These are phyloP conservation scores for Penicillium riverlandense DNA, from an alignment of 495 filamentous ascomycete species.

Conservation along the genomic window DNA sequence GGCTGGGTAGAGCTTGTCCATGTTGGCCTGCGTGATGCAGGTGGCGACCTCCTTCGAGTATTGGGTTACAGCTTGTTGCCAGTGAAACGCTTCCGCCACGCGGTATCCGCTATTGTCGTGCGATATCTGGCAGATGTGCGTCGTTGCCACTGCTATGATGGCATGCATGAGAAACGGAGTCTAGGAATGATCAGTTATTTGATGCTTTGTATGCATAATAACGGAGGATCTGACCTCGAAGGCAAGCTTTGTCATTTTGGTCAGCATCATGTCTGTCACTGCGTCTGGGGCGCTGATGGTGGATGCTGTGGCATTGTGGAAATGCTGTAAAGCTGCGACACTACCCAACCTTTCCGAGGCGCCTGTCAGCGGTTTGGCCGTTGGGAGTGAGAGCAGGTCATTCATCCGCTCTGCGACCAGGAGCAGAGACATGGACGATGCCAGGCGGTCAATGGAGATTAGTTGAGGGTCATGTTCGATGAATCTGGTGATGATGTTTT, in stretches of 20 bases:
- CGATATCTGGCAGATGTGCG: constrained; percentile 30
- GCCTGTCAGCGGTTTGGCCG: neutral
- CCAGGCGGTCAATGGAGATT: constrained; percentile 11
- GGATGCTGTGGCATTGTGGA: constrained; percentile 20
- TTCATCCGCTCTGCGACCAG: constrained; percentile 17
- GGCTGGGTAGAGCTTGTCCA: constrained; percentile 37
- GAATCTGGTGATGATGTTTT: constrained; percentile 13
- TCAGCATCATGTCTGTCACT: constrained; percentile 18
- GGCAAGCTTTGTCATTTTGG: constrained; percentile 28
- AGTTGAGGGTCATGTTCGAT: constrained; percentile 5
- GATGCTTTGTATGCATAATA: neutral
- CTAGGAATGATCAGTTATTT: constrained; percentile 17
- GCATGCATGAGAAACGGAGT: constrained; percentile 42
- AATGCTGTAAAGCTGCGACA: constrained; percentile 27
- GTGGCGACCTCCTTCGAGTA: constrained; percentile 25
- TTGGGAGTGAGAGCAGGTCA: constrained; percentile 7
- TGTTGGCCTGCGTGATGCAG: constrained; percentile 26
- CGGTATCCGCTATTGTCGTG: constrained; percentile 20
- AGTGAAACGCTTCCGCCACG: constrained; percentile 36
- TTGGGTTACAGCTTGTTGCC: constrained; percentile 32
- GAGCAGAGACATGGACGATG: constrained; percentile 18
- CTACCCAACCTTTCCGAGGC: neutral
- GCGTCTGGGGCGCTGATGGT: constrained; percentile 13
- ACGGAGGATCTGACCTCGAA: constrained; percentile 22
- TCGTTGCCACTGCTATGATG: constrained; percentile 31